Conservation (phyloP, 768 basidiomycete species). For the Termitomyces sp. region DNA sequence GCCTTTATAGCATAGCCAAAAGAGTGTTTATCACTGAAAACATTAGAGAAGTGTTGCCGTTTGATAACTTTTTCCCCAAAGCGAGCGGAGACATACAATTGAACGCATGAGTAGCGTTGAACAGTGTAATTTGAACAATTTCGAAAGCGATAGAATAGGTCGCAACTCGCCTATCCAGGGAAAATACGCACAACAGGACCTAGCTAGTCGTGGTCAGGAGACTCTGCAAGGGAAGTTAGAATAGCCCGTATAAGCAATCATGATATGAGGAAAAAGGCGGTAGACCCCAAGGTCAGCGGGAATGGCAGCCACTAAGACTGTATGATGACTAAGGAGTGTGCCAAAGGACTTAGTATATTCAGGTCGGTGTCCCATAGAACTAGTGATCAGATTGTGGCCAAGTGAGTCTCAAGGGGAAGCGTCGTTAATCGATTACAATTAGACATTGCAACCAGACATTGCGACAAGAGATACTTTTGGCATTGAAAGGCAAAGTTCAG, state of each 20-base stretch:
- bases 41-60: neutral
- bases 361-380: no score
- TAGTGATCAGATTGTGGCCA: no score
- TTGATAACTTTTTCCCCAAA: slow-evolving; percentile 3
- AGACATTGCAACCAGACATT: no score
- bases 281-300: neutral
- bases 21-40: slow-evolving; percentile 3
- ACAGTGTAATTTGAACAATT: slow-evolving; percentile 4
- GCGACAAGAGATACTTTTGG: no score
- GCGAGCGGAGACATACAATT: neutral
- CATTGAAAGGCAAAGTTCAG: no score
- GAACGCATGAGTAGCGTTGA: neutral
- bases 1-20: slow-evolving; percentile 4
- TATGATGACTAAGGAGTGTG: neutral
- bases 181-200: neutral
- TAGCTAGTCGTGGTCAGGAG: slow-evolving; percentile 10
- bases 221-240: slow-evolving; percentile 5
- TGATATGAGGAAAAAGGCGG: neutral
- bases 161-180: neutral
- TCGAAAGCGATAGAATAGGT: neutral
- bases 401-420: no score
- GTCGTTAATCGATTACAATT: no score
- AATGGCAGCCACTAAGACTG: neutral
- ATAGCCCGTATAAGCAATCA: neutral
- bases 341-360: neutral